Evolutionary conservation across 1,139 yeast genomes (phyloP), one percentile per base, ranked within the genome.

Genomic region (Yamadazyma songkhlaensis): DNA sequence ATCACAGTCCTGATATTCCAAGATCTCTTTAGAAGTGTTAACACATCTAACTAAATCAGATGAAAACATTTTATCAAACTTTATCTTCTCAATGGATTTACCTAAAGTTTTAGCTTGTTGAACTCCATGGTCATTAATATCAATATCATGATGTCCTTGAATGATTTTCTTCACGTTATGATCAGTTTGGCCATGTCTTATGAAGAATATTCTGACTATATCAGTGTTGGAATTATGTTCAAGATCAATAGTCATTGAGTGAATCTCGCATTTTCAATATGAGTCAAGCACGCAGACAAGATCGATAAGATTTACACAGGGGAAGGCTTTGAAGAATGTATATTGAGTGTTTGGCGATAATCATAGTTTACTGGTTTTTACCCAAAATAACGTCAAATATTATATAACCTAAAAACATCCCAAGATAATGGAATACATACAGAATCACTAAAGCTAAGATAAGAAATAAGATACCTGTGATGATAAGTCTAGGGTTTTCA

Each of bases 101-200:
- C 81, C 85, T 12, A 80, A 71, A 42, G 62, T 55, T 29, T 54
- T 48, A 1, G 88, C 84, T 52, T 84, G 92, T 3, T 60, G 50
- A 2, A 51, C 39, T 0, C 95, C 95, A 2, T 65, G 67, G 0
- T 59, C 68, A 50, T 86, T 85, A 36, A 86, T 54, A 23, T 74
- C 72, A 3, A 80, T 74, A 51, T 86, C 79, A 34, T 63, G 48
- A 53, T 86, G 95, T 2, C 95, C 95, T 55, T 86, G 95, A 32
- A 86, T 60, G 35, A 83, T 81, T 55, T 79, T 80, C 42, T 72
- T 55, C 15, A 72, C 67, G 54, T 86, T 86, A 55, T 81, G 80
- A 42, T 79, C 80, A 0, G 95, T 86, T 55, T 84, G 92, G 3
- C 95, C 95, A 51, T 86, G 95, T 50, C 95, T 74, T 5, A 86